Conservation (phyloP, 768 basidiomycete genomes). For the Lactarius evosmus region DNA sequence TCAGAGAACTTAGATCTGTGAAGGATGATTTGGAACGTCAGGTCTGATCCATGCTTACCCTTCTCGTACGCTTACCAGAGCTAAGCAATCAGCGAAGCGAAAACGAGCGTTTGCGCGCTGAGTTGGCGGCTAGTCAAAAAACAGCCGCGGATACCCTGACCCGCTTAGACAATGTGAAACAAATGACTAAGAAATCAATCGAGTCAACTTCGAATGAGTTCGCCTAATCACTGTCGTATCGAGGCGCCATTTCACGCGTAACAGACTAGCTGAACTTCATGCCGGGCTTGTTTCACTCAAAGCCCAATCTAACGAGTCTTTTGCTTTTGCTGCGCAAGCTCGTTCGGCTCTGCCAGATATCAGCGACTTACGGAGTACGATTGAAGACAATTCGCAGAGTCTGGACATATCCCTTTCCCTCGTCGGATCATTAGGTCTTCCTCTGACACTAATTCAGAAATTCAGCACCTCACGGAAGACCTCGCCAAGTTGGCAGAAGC, state of each 20-base stretch:
- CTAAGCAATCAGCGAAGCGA: slow-evolving; percentile 16
- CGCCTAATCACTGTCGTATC: background rate
- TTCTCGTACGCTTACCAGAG: background rate
- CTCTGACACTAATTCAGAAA: slow-evolving; percentile 13
- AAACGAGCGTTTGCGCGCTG: slow-evolving; percentile 23
- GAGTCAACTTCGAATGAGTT: slow-evolving; percentile 18
- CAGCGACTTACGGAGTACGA: slow-evolving; percentile 11
- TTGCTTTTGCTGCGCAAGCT: slow-evolving; percentile 24
- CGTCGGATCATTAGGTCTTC: background rate
- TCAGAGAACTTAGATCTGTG: slow-evolving; percentile 21
- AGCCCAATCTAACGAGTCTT: slow-evolving; percentile 25
- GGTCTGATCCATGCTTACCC: slow-evolving; percentile 3
- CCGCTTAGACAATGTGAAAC: slow-evolving; percentile 20
- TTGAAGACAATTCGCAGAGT: slow-evolving; percentile 23
- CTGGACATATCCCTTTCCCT: background rate
- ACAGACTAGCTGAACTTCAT: slow-evolving; percentile 23
- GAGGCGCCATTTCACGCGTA: background rate
- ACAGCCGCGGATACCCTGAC: slow-evolving; percentile 10
- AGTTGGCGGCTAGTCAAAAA: slow-evolving; percentile 6
- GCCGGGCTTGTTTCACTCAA: slow-evolving; percentile 20
- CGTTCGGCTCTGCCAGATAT: slow-evolving; percentile 24
- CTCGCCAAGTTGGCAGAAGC: slow-evolving; percentile 17
- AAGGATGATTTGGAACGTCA: slow-evolving; percentile 24
- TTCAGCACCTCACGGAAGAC: slow-evolving; percentile 18
- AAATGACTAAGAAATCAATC: slow-evolving; percentile 14